phyloP scores from a whole-genome alignment of 2,329 filamentous ascomycete species.

The Colletotrichum filicis region DNA sequence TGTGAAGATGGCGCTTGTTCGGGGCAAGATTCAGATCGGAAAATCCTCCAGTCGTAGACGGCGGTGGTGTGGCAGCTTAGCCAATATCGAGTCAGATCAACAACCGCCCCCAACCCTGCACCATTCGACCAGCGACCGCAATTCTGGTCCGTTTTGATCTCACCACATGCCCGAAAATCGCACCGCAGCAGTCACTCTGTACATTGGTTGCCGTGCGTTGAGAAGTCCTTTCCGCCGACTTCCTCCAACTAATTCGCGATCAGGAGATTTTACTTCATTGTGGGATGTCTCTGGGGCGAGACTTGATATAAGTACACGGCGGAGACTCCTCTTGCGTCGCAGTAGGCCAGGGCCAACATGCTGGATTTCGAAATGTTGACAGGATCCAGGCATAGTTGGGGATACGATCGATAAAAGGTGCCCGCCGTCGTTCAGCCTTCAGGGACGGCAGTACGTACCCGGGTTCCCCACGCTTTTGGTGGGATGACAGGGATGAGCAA shows the following conservation, averaged over 20 bases:
- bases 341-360: not conserved
- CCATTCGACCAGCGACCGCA: not conserved
- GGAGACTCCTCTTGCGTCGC: not conserved
- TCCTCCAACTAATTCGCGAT: not conserved
- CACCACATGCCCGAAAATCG: not conserved
- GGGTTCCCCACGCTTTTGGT: conserved; percentile 23
- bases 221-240: not conserved
- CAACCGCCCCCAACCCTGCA: not conserved
- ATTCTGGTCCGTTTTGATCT: not conserved
- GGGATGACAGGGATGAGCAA: not conserved
- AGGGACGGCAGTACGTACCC: conserved; percentile 19
- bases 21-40: conserved; percentile 23
- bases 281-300: conserved; percentile 22
- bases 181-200: too few relatives aligned
- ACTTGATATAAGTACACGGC: not conserved
- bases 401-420: conserved; percentile 1
- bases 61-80: not conserved
- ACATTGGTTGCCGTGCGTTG: not conserved
- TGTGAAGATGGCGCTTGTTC: conserved; percentile 30
- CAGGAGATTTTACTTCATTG: conserved; percentile 13
- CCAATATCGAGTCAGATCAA: conserved; percentile 25
- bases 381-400: conserved; percentile 5
- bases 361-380: conserved; percentile 15
- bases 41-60: conserved; percentile 7
- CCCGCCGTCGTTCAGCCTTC: too few relatives aligned